Conservation (phyloP, 2,329 filamentous ascomycete genomes). For the Apiospora malaysiana region DNA sequence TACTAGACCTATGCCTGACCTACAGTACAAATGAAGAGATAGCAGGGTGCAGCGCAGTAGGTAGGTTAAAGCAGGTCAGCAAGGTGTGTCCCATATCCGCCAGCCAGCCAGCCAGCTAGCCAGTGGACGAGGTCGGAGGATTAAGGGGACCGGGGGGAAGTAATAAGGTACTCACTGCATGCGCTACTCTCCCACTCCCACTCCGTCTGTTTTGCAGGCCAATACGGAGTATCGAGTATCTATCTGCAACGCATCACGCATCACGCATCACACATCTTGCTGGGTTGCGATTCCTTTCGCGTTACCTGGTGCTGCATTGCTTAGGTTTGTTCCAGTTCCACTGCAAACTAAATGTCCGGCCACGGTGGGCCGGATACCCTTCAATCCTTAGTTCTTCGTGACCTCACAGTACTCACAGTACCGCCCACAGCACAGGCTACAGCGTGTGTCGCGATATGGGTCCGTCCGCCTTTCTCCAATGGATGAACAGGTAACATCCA, state of each 20-base stretch:
- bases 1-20: not conserved
- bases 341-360: not conserved
- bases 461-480: not conserved
- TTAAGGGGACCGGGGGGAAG: too few relatives aligned
- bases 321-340: not conserved
- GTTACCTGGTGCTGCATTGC: not conserved
- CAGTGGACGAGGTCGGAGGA: too few relatives aligned
- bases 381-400: not conserved
- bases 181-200: too few relatives aligned
- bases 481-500: not conserved
- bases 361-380: not conserved
- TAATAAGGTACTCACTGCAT: too few relatives aligned
- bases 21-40: not conserved
- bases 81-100: too few relatives aligned
- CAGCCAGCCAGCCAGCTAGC: too few relatives aligned
- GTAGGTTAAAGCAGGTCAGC: too few relatives aligned
- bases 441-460: not conserved
- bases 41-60: not conserved
- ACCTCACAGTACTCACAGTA: too few relatives aligned
- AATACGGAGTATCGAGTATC: too few relatives aligned
- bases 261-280: too few relatives aligned
- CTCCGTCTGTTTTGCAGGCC: too few relatives aligned
- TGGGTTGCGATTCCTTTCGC: not conserved
- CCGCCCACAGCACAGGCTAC: too few relatives aligned
- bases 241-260: not conserved